Base-by-base conservation (phyloP, 495 filamentous ascomycete species). In the Oidiodendron maius region DNA sequence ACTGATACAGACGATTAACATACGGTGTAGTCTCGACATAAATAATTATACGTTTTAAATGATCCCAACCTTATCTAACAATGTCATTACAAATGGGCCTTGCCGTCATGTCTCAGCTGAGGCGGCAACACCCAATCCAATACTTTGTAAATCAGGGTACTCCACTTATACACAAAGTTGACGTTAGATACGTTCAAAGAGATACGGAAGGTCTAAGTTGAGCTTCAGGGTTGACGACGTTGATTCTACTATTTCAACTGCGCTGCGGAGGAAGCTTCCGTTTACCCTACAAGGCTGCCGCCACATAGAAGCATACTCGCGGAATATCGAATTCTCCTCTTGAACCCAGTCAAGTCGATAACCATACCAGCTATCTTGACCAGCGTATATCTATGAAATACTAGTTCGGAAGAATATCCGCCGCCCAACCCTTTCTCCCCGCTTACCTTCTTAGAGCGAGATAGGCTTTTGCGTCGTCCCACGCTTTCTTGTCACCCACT, bases 401-500 rank as follows among this genome's bases (percentile, higher is more conserved):
- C 18, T 22, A n/a, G 6, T 2, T 15, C 37, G 9, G 10, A 48
- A 41, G 43, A 51, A 47, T 25, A 43, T 25, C 48, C 42, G 18
- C 40, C 41, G 52, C 52, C 57, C 49, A 60, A 56, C 57, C 57
- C 49, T 18, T 28, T 8, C 22, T 15, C 20, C 11, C 1, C 36
- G 35, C 28, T 36, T 55, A 81, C 52, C 71, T 64, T 53, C 76
- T 68, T 45, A 66, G 61, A 15, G 66, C 66, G 25, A 91, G 66
- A 68, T 86, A 90, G 40, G 69, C 72, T 50, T 81, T 76, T 1
- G 84, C 84, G 55, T 81, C 77, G 30, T 76, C 70, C 80, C 82
- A 87, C 30, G 73, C 64, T 44, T 73, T 71, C 46, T 73, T 72
- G 35, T 87, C 83, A 46, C 70, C 57, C 17, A 62, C 51, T 4